Conservation (phyloP, 805 yeast species). For the Saturnispora sekii region DNA sequence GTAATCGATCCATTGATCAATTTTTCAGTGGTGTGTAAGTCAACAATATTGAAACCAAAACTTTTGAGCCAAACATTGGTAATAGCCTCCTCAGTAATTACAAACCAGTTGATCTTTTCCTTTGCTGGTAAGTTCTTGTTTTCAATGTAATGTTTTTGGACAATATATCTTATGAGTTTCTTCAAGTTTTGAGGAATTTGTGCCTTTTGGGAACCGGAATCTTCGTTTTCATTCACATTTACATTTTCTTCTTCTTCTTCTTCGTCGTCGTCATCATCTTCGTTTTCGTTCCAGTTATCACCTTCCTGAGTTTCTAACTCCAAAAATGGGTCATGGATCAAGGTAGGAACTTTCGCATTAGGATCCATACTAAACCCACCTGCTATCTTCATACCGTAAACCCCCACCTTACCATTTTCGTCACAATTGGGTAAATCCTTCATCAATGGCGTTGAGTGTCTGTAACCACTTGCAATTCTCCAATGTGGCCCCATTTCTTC, state of each 20-base stretch:
- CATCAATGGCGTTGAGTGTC: slow-evolving; percentile 35
- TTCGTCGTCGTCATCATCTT: slow-evolving; percentile 3
- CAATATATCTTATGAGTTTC: slow-evolving; percentile 39
- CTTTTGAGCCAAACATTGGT: slow-evolving; percentile 46
- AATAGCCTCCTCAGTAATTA: slow-evolving; percentile 52
- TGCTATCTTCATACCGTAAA: slow-evolving; percentile 15
- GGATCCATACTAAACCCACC: slow-evolving; percentile 11
- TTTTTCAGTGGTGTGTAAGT: slow-evolving; percentile 21
- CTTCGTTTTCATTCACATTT: slow-evolving; percentile 1
- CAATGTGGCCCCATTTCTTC: slow-evolving; percentile 41
- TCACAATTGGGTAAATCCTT: slow-evolving; percentile 23
- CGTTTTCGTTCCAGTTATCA: neutral
- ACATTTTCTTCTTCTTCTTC: slow-evolving; percentile 2
- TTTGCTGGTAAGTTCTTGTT: slow-evolving; percentile 16
- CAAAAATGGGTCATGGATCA: slow-evolving; percentile 5
- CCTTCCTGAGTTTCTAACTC: slow-evolving; percentile 6
- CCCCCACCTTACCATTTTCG: slow-evolving; percentile 11
- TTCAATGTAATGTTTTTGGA: slow-evolving; percentile 41
- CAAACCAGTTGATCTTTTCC: slow-evolving; percentile 35
- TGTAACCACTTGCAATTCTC: slow-evolving; percentile 37
- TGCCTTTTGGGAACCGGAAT: slow-evolving; percentile 21
- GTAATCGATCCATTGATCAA: slow-evolving; percentile 2
- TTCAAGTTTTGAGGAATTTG: slow-evolving; percentile 45
- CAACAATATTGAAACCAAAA: slow-evolving; percentile 42
- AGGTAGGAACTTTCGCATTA: neutral